Evolutionary conservation across 2,329 filamentous ascomycete species (phyloP).

Genomic region (Tolypocladium guangdongense): DNA sequence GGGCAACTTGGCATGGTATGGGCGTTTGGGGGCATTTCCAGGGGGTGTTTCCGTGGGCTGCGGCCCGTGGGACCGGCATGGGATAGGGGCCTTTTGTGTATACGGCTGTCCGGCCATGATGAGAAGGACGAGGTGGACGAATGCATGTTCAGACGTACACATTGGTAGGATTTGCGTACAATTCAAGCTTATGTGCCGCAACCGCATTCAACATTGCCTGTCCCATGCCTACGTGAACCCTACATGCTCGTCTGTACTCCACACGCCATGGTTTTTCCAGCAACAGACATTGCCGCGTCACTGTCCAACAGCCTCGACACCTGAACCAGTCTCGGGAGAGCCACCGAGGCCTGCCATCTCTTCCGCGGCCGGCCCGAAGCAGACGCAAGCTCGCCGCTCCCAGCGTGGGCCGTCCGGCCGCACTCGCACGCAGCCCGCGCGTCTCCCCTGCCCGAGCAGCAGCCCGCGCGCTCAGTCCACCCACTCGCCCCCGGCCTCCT

Average conservation of each 20-base stretch:
- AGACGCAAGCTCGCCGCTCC: not conserved
- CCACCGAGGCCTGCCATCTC: not conserved
- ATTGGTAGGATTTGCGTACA: not conserved
- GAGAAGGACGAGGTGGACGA: not conserved
- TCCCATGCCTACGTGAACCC: too few relatives aligned
- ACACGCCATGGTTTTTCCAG: too few relatives aligned
- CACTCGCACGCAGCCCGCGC: too few relatives aligned
- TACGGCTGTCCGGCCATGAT: not conserved
- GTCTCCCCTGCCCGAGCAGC: not conserved
- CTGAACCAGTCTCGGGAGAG: too few relatives aligned
- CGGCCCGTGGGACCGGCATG: not conserved
- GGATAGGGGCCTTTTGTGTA: not conserved
- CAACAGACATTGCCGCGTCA: too few relatives aligned
- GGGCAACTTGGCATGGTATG: not conserved
- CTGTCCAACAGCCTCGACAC: too few relatives aligned
- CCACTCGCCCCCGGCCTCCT: not conserved
- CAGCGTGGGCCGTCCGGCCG: too few relatives aligned
- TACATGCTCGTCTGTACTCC: too few relatives aligned
- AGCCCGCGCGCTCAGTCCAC: not conserved
- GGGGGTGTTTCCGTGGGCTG: not conserved
- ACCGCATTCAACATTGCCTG: not conserved
- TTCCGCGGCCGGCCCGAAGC: not conserved
- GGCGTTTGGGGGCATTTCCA: slow-evolving; percentile 5
- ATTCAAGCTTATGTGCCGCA: not conserved
- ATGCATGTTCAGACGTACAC: not conserved